Percentiles rank a stretch among this genome's conserved stretches.
phyloP scores from a whole-genome alignment of 805 yeast species.

The Teunomyces cretensis region DNA sequence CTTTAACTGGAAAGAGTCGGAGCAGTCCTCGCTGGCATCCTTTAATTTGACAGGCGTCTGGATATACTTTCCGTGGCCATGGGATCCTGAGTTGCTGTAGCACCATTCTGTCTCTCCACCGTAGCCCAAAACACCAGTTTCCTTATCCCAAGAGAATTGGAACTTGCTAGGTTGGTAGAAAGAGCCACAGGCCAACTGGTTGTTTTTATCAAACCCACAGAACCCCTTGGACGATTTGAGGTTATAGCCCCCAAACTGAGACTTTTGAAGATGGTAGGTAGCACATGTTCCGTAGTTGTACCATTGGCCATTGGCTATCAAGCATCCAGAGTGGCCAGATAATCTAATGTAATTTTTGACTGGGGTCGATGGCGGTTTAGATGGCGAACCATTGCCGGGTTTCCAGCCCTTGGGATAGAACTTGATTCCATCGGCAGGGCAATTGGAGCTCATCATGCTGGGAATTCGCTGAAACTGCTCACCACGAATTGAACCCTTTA shows the following conservation, averaged over 20 bases:
- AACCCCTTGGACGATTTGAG: conserved; percentile 70
- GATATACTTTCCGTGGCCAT: conserved; percentile 22
- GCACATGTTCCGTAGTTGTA: conserved; percentile 84
- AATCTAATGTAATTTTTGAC: conserved; percentile 40
- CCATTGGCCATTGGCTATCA: conserved; percentile 87
- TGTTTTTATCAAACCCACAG: conserved; percentile 47
- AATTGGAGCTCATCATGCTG: conserved; percentile 51
- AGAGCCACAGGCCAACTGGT: conserved; percentile 14
- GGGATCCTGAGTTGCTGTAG: conserved; percentile 18
- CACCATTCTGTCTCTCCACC: conserved; percentile 68
- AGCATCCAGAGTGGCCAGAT: conserved; percentile 62
- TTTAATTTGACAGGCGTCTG: conserved; percentile 22
- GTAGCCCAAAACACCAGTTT: conserved; percentile 48
- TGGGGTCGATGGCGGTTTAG: conserved; percentile 20
- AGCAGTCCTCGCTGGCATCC: conserved; percentile 15
- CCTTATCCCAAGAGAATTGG: conserved; percentile 59
- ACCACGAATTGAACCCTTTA: conserved; percentile 19
- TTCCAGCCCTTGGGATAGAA: conserved; percentile 63
- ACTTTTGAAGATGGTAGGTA: conserved; percentile 54
- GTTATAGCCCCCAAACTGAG: conserved; percentile 72
- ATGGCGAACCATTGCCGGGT: conserved; percentile 2
- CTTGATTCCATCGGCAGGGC: conserved; percentile 69
- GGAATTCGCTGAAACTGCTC: conserved; percentile 42
- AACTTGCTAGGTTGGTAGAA: conserved; percentile 25
- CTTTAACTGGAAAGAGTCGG: conserved; percentile 10